These are phyloP conservation scores for Sphaerulina vaccinii DNA, from an alignment of 2,329 filamentous ascomycete species.

Conservation along the genomic window DNA sequence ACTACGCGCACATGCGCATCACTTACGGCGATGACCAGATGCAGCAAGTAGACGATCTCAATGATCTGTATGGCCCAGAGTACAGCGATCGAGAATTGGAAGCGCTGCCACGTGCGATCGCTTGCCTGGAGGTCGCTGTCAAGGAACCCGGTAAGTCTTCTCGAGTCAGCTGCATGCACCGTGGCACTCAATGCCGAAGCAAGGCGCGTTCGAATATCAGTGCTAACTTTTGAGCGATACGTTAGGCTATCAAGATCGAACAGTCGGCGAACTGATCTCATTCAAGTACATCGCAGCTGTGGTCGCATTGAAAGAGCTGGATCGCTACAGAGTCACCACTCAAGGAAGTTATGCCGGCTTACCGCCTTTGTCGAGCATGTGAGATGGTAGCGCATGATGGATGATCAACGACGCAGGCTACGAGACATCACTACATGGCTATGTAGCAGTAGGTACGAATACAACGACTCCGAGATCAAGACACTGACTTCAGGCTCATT, in stretches of 20 bases:
- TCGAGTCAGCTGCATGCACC: no score
- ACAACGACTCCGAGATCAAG: background rate
- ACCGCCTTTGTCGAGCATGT: background rate
- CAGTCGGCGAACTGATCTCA: constrained; percentile 44
- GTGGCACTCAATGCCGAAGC: no score
- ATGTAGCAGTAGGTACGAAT: background rate
- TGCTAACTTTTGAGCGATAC: no score
- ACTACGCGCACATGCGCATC: constrained; percentile 46
- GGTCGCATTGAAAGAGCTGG: constrained; percentile 52
- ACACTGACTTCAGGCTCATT: background rate
- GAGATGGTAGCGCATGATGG: background rate
- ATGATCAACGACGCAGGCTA: no score
- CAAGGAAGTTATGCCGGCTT: constrained; percentile 17
- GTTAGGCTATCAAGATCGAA: constrained; percentile 35
- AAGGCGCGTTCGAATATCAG: no score
- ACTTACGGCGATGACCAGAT: constrained; percentile 40
- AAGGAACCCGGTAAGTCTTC: constrained; percentile 39
- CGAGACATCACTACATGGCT: background rate
- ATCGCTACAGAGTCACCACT: constrained; percentile 33
- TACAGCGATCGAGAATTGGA: constrained; percentile 40
- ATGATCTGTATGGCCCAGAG: constrained; percentile 27
- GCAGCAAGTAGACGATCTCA: constrained; percentile 24
- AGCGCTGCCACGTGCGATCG: constrained; percentile 50
- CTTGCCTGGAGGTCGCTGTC: constrained; percentile 49
- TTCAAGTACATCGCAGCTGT: constrained; percentile 55